Percentiles rank a stretch among this genome's conserved stretches.
phyloP scores from a whole-genome alignment of 2,329 filamentous ascomycete genomes.

The Tolypocladium inflatum region DNA sequence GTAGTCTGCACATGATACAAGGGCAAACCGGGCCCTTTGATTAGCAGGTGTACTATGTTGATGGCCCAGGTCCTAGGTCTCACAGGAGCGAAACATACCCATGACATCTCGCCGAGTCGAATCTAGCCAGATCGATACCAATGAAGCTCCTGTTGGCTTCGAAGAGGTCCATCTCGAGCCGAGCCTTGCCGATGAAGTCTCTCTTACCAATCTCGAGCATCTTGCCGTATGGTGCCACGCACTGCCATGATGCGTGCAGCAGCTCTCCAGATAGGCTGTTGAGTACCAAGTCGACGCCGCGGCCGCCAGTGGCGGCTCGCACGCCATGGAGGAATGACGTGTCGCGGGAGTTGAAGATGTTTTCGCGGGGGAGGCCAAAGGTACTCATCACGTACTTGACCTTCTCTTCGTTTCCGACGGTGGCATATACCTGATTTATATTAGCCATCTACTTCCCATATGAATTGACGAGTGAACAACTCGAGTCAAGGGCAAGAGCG shows the following conservation, averaged over 20 bases:
- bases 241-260: conserved; percentile 21
- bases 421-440: conserved; percentile 7
- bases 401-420: conserved; percentile 19
- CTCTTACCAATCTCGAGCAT: conserved; percentile 27
- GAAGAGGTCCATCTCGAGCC: conserved; percentile 35
- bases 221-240: conserved; percentile 20
- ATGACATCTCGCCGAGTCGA: too few relatives aligned
- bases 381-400: conserved; percentile 11
- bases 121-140: conserved; percentile 14
- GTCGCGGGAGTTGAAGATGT: conserved; percentile 19
- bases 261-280: conserved; percentile 20
- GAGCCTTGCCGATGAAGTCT: conserved; percentile 22
- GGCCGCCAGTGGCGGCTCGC: conserved; percentile 10
- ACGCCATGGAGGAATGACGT: conserved; percentile 14
- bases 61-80: too few relatives aligned
- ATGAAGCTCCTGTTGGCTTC: conserved; percentile 18
- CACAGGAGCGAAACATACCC: too few relatives aligned
- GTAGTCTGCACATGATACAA: neutral
- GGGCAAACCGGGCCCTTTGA: neutral
- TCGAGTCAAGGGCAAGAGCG: too few relatives aligned
- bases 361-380: conserved; percentile 11
- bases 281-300: conserved; percentile 20
- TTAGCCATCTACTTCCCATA: too few relatives aligned
- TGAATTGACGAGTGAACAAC: too few relatives aligned
- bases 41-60: conserved; percentile 5